Conservation (phyloP, 2,329 filamentous ascomycete species). For the Pseudocercospora fuligena region DNA sequence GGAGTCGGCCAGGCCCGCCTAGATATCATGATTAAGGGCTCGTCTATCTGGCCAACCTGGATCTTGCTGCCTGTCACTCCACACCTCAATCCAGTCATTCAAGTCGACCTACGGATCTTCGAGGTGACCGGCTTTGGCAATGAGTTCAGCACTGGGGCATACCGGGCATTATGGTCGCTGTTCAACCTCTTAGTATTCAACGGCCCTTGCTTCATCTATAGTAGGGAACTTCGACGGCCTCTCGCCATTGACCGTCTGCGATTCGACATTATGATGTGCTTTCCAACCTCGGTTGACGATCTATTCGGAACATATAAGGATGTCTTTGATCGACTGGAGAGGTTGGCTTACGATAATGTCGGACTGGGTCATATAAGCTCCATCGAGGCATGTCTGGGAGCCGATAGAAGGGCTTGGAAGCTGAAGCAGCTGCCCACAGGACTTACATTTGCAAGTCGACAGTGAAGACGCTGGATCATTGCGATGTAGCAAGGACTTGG, state of each 20-base stretch:
- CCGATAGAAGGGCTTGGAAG: conserved; percentile 23
- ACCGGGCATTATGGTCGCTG: conserved; percentile 24
- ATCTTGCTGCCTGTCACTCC: conserved; percentile 16
- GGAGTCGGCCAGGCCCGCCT: conserved; percentile 10
- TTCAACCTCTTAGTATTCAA: conserved; percentile 20
- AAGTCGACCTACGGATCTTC: conserved; percentile 21
- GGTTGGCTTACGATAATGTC: conserved; percentile 25
- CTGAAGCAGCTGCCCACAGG: conserved; percentile 22
- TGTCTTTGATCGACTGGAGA: conserved; percentile 26
- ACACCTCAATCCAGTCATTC: conserved; percentile 14
- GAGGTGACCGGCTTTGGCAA: conserved; percentile 14
- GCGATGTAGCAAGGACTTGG: too few species aligned
- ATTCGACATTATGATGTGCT: conserved; percentile 24
- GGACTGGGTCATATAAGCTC: conserved; percentile 21
- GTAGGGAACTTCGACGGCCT: conserved; percentile 8
- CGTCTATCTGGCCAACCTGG: conserved; percentile 28
- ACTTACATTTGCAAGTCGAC: conserved; percentile 20
- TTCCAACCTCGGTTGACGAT: conserved; percentile 23
- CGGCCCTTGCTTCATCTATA: conserved; percentile 19
- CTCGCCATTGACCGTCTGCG: conserved; percentile 17
- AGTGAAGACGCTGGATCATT: not conserved
- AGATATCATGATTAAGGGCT: conserved; percentile 25
- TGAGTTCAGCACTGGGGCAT: conserved; percentile 28
- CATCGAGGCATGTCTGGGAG: conserved; percentile 23
- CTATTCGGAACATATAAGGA: conserved; percentile 26